Percentiles rank a stretch among this genome's conserved stretches.
Evolutionary conservation across 2,329 filamentous ascomycete genomes (phyloP).

Genomic region (Lomentospora prolificans): DNA sequence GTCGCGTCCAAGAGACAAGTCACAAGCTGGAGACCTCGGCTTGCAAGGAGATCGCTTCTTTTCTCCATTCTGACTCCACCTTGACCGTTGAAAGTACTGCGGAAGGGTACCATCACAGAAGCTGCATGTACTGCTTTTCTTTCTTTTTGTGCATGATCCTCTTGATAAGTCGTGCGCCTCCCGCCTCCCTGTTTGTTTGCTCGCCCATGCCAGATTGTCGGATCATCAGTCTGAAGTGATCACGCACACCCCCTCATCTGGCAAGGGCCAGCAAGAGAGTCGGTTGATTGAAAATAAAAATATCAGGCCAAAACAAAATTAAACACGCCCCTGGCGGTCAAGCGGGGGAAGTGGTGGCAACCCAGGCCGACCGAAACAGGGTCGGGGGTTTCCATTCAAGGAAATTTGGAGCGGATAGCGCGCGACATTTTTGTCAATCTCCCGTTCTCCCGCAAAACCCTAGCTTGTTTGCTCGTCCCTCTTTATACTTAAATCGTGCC

Average conservation of each 20-base stretch:
- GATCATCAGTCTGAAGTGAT: neutral
- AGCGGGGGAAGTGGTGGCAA: neutral
- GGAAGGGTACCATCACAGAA: too few species aligned
- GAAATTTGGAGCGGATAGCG: neutral
- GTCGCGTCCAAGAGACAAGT: too few species aligned
- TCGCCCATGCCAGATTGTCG: neutral
- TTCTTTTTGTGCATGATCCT: neutral
- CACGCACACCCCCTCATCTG: neutral
- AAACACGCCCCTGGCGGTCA: too few species aligned
- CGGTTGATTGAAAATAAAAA: too few species aligned
- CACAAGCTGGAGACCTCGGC: too few species aligned
- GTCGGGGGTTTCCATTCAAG: too few species aligned
- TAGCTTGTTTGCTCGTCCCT: too few species aligned
- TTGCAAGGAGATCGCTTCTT: too few species aligned
- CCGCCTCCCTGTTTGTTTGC: too few species aligned
- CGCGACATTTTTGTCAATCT: neutral
- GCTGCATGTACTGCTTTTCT: neutral
- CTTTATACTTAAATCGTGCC: too few species aligned
- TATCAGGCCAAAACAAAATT: too few species aligned
- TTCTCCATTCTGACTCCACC: neutral
- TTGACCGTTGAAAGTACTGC: neutral
- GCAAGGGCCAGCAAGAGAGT: neutral
- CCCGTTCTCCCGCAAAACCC: neutral
- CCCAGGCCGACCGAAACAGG: neutral
- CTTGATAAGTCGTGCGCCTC: too few species aligned